phyloP scores from a whole-genome alignment of 306 rosid species.

The Macrotyloma uniflorum region DNA sequence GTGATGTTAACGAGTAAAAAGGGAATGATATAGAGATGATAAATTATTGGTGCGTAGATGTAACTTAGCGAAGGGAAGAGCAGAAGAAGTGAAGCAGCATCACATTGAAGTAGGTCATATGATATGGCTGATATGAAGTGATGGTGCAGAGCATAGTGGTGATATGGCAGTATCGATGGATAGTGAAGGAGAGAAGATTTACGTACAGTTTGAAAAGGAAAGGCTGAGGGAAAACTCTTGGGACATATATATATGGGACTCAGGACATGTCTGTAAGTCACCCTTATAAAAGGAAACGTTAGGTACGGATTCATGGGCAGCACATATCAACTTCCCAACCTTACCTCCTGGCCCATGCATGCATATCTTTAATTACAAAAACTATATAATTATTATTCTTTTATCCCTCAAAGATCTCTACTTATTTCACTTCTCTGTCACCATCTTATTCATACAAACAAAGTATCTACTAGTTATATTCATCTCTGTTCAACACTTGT shows the following conservation, averaged over 20 bases:
- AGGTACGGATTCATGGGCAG: conserved; percentile 15
- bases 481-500: too few species aligned
- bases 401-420: not conserved
- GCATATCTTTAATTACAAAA: not conserved
- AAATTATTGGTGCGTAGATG: not conserved
- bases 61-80: not conserved
- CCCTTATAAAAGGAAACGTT: conserved; percentile 30
- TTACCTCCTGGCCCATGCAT: not conserved
- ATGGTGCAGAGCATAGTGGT: conserved; percentile 21
- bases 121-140: not conserved
- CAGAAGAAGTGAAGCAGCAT: not conserved
- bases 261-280: conserved; percentile 13
- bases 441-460: too few species aligned
- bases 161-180: conserved; percentile 18
- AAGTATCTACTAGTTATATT: too few species aligned
- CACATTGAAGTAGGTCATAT: conserved; percentile 24
- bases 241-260: not conserved
- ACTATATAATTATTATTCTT: not conserved
- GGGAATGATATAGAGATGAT: not conserved
- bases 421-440: not conserved
- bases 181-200: conserved; percentile 21
- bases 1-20: not conserved
- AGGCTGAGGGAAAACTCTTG: not conserved
- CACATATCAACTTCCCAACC: not conserved
- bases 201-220: conserved; percentile 34